A percentile compares a stretch with the other conserved stretches of the same genome.
Evolutionary conservation across 768 basidiomycete species (phyloP).

Genomic region (Trametes cubensis): DNA sequence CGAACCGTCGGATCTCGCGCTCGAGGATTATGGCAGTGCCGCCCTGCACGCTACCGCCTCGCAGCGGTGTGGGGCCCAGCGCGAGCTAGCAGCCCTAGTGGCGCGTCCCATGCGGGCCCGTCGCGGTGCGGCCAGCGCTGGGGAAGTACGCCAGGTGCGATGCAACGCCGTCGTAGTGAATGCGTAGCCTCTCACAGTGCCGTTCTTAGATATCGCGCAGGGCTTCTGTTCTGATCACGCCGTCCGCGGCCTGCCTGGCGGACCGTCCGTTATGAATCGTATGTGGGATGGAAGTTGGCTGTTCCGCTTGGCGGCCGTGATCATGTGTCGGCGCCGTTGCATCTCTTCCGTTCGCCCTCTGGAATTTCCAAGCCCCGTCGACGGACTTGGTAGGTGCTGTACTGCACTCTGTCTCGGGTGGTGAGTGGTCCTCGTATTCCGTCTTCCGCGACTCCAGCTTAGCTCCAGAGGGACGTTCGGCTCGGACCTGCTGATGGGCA

Average conservation of each 20-base stretch:
- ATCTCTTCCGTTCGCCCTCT: constrained; percentile 6
- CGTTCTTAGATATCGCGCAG: constrained; percentile 13
- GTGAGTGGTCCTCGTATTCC: constrained; percentile 7
- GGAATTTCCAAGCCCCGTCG: neutral
- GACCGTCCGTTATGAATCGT: constrained; percentile 3
- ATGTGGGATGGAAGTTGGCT: constrained; percentile 16
- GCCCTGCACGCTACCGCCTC: constrained; percentile 11
- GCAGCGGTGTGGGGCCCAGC: constrained; percentile 1
- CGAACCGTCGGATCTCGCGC: constrained; percentile 13
- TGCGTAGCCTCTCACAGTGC: constrained; percentile 18
- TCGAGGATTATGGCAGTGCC: constrained; percentile 1
- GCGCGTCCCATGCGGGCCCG: neutral
- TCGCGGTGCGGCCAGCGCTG: constrained; percentile 6
- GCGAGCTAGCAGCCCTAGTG: neutral
- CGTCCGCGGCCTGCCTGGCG: constrained; percentile 9
- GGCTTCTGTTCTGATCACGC: constrained; percentile 18
- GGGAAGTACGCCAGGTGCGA: constrained; percentile 10
- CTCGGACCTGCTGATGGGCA: constrained; percentile 11
- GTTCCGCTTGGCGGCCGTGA: constrained; percentile 12
- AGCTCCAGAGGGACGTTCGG: constrained; percentile 5
- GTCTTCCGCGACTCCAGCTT: constrained; percentile 11
- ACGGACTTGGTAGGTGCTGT: constrained; percentile 13
- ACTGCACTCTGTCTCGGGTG: constrained; percentile 6
- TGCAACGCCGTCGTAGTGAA: neutral
- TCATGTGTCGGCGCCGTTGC: constrained; percentile 18